phyloP scores from a whole-genome alignment of 805 yeast species.

The Spathaspora gorwiae region DNA sequence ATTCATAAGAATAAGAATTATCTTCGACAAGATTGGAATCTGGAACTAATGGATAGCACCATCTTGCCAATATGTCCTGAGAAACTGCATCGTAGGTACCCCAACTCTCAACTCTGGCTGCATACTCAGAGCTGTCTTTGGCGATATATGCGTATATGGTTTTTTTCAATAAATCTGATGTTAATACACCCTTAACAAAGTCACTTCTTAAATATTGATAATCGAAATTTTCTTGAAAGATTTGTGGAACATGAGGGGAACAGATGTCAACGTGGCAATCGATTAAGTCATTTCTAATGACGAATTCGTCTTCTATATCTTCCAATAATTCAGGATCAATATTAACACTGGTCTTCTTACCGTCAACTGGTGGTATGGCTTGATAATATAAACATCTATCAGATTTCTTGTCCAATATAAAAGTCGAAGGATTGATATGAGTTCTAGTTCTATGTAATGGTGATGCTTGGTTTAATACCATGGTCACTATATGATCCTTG shows the following conservation, averaged over 20 bases:
- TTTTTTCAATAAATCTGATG: constrained; percentile 85
- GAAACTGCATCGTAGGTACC: constrained; percentile 89
- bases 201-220: constrained; percentile 83
- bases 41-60: constrained; percentile 89
- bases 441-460: constrained; percentile 84
- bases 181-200: constrained; percentile 84
- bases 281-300: constrained; percentile 84
- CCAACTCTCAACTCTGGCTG: constrained; percentile 94
- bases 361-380: constrained; percentile 55
- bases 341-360: constrained; percentile 38
- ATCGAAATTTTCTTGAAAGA: constrained; percentile 94
- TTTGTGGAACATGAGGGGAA: constrained; percentile 88
- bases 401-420: constrained; percentile 69
- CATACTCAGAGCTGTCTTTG: constrained; percentile 65
- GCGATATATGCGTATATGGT: constrained; percentile 86
- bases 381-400: constrained; percentile 82
- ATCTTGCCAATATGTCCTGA: constrained; percentile 84
- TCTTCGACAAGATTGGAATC: constrained; percentile 72
- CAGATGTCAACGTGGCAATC: constrained; percentile 97
- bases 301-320: constrained; percentile 65
- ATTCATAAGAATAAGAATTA: constrained; percentile 74
- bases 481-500: constrained; percentile 88
- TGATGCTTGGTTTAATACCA: constrained; percentile 84
- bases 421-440: constrained; percentile 75
- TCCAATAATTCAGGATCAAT: constrained; percentile 83